phyloP scores from a whole-genome alignment of 2,329 filamentous ascomycete genomes.

The Pestalotiopsis sp. region DNA sequence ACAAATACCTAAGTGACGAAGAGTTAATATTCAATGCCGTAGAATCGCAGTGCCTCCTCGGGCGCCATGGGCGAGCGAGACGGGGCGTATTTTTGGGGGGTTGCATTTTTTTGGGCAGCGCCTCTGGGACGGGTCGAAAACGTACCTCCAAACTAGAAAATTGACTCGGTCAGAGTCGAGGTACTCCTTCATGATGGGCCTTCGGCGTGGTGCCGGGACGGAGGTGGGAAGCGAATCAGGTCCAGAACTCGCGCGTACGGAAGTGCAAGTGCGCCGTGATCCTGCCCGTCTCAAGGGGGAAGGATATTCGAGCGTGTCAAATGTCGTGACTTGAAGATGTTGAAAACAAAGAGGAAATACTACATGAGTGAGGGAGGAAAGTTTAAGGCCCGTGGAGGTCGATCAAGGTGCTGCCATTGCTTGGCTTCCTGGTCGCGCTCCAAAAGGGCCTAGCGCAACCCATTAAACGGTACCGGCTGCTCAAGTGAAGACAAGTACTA shows the following conservation, averaged over 20 bases:
- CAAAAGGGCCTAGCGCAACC: slow-evolving; percentile 9
- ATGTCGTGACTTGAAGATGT: slow-evolving; percentile 14
- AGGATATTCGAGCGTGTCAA: background rate
- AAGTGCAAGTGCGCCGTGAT: background rate
- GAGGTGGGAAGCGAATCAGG: background rate
- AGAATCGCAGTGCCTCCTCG: background rate
- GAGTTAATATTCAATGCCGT: slow-evolving; percentile 10
- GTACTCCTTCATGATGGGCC: slow-evolving; percentile 59
- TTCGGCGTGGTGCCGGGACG: background rate
- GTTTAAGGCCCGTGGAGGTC: slow-evolving; percentile 14
- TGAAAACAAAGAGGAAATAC: slow-evolving; percentile 14
- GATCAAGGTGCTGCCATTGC: slow-evolving; percentile 12
- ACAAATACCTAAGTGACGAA: slow-evolving; percentile 51
- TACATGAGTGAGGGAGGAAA: slow-evolving; percentile 15
- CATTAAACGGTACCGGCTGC: slow-evolving; percentile 11
- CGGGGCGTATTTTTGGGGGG: slow-evolving; percentile 23
- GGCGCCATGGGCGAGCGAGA: slow-evolving; percentile 16
- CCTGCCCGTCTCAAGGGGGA: background rate
- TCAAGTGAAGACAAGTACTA: background rate
- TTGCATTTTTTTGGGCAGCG: slow-evolving; percentile 16
- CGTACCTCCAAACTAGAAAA: slow-evolving; percentile 73
- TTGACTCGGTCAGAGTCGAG: slow-evolving; percentile 70
- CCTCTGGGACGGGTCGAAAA: slow-evolving; percentile 32
- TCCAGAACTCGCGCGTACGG: background rate
- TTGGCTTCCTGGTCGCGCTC: slow-evolving; percentile 11